Percentiles rank a stretch among this genome's conserved stretches.
Conservation (phyloP, 2,329 filamentous ascomycete genomes). For the Curvularia lunata region DNA sequence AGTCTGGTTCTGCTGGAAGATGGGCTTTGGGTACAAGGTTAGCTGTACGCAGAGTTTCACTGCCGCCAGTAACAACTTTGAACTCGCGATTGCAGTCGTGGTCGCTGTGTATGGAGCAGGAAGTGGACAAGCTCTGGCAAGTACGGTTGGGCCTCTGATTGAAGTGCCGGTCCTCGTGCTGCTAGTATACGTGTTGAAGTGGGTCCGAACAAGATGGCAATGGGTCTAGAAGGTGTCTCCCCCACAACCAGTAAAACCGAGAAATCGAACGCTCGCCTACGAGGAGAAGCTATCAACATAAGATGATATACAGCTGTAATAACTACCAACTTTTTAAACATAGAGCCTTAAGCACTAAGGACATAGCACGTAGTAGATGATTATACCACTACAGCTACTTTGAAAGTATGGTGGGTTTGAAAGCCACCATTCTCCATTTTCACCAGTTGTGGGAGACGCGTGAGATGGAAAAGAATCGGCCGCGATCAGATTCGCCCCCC, state of each 20-base stretch:
- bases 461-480: neutral
- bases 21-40: constrained; percentile 76
- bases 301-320: too few relatives aligned
- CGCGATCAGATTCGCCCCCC: constrained; percentile 3
- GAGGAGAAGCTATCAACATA: too few relatives aligned
- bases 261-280: too few relatives aligned
- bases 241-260: too few relatives aligned
- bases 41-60: constrained; percentile 83
- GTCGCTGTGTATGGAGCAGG: constrained; percentile 79
- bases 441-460: too few relatives aligned
- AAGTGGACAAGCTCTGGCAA: constrained; percentile 80
- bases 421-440: too few relatives aligned
- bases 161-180: constrained; percentile 83
- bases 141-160: constrained; percentile 83
- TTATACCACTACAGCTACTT: too few relatives aligned
- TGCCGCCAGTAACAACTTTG: constrained; percentile 92
- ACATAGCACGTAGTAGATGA: too few relatives aligned
- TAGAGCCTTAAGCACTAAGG: too few relatives aligned
- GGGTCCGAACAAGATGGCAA: constrained; percentile 60
- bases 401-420: too few relatives aligned
- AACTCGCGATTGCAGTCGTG: constrained; percentile 86
- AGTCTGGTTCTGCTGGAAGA: constrained; percentile 63
- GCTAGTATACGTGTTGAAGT: constrained; percentile 76
- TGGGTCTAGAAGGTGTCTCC: constrained; percentile 54
- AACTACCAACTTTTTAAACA: too few relatives aligned